Base-by-base conservation (phyloP, 768 basidiomycete genomes). In the Serpula lacrymans region DNA sequence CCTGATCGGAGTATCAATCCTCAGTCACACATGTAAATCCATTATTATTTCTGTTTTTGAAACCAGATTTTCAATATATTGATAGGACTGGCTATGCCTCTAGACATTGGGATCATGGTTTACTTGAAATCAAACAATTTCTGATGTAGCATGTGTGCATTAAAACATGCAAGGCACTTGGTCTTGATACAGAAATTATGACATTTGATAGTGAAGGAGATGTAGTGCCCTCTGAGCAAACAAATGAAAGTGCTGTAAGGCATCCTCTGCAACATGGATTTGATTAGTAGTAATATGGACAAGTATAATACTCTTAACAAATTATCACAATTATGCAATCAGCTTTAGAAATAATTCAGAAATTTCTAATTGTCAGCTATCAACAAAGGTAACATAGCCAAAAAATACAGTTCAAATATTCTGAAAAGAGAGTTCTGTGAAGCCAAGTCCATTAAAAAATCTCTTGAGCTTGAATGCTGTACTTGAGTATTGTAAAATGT, bases 401-500 rank as follows among this genome's bases (percentile, higher is more conserved):
- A n/a, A n/a, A n/a, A n/a, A n/a, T n/a, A n/a, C n/a, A n/a, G n/a
- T n/a, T n/a, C n/a, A 59, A 17, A 53, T 39, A 43, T 51, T 53
- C 22, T 49, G 25, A 12, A 51, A 35, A 3, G 49, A 40, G 14
- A 57, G 37, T 11, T 28, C 30, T 13, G 31, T 29, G 33, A 46
- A 23, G 38, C 43, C 24, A 17, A 54, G 38, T 21, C 13, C 11
- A 11, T 46, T 30, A 37, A 41, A n/a, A 55, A 9, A 47, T 32
- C 4, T 39, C 38, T 22, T 51, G 32, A 25, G 54, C 57, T 8
- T 39, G 29, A 11, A 35, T 21, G 5, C 38, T 44, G 37, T 45
- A 58, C 21, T 53, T 51, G 2, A 25, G 29, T 2, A 37, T 13
- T 1, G 53, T 46, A 46, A 59, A 63, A 9, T 30, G 21, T 9